Conservation (phyloP, 768 basidiomycete species). For the Boletus coccyginus region DNA sequence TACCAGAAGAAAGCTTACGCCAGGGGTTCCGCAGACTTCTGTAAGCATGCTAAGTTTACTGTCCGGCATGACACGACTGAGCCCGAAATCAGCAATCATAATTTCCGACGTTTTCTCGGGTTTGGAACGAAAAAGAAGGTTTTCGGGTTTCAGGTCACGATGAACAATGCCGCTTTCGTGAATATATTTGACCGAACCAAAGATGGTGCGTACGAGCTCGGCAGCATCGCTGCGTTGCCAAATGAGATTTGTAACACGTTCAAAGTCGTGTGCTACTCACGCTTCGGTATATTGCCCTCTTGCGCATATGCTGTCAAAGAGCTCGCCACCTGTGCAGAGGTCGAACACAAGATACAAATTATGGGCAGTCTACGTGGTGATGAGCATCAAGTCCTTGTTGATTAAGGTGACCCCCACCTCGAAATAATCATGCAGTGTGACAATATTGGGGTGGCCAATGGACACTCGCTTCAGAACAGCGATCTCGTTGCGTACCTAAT, state of each 20-base stretch:
- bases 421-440: constrained; percentile 94
- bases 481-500: constrained; percentile 94
- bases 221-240: constrained; percentile 75
- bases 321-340: constrained; percentile 94
- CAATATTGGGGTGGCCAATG: constrained; percentile 85
- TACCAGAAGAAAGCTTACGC: constrained; percentile 43
- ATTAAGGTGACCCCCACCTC: constrained; percentile 51
- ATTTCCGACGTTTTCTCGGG: constrained; percentile 86
- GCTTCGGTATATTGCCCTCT: constrained; percentile 96
- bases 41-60: constrained; percentile 85
- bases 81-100: constrained; percentile 96
- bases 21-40: constrained; percentile 94
- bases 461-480: constrained; percentile 91
- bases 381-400: neutral
- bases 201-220: constrained; percentile 80
- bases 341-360: constrained; percentile 96
- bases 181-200: constrained; percentile 86
- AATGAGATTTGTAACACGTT: constrained; percentile 17
- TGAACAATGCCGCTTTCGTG: constrained; percentile 93
- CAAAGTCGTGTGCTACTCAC: constrained; percentile 42
- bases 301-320: constrained; percentile 98
- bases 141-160: constrained; percentile 96
- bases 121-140: constrained; percentile 88
- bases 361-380: constrained; percentile 64
- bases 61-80: constrained; percentile 88